Conservation (phyloP, 2,329 filamentous ascomycete species). For the Phialophora tarda region DNA sequence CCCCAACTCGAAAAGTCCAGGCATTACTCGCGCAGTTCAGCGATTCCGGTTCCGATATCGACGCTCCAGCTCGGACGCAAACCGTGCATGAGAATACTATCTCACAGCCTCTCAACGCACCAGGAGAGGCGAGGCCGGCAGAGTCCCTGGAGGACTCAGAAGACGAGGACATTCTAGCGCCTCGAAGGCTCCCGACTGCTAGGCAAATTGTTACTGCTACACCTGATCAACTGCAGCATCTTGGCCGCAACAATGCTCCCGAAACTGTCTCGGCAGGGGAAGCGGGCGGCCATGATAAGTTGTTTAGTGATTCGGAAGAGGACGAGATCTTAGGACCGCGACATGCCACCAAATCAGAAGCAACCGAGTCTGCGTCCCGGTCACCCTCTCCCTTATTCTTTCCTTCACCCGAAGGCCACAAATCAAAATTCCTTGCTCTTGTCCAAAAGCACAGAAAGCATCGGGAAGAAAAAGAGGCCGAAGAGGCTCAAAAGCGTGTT, state of each 20-base stretch:
- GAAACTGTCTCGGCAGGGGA: neutral
- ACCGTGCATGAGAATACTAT: neutral
- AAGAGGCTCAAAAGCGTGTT: constrained; percentile 50
- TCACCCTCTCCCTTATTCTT: constrained; percentile 53
- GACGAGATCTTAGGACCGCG: constrained; percentile 6
- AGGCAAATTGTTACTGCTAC: neutral
- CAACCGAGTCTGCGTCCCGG: constrained; percentile 23
- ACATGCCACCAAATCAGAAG: constrained; percentile 41
- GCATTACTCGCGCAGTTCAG: constrained; percentile 57
- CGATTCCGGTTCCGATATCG: constrained; percentile 52
- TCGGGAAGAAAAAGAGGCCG: constrained; percentile 69
- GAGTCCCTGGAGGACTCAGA: constrained; percentile 43
- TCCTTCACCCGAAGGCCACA: constrained; percentile 42
- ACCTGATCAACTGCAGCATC: neutral
- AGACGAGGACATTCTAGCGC: constrained; percentile 50
- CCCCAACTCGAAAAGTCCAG: constrained; percentile 54
- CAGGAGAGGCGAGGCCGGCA: neutral
- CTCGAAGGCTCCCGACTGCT: neutral
- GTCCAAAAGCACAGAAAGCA: constrained; percentile 76
- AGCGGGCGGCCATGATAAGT: neutral
- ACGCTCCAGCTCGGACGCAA: constrained; percentile 19
- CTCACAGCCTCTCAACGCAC: neutral
- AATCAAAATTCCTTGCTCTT: constrained; percentile 71
- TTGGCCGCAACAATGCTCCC: neutral
- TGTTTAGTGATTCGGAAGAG: constrained; percentile 6